Percentiles rank a stretch among this genome's conserved stretches.
Conservation (phyloP, 2,329 filamentous ascomycete genomes). For the Hymenoscyphus albidus region DNA sequence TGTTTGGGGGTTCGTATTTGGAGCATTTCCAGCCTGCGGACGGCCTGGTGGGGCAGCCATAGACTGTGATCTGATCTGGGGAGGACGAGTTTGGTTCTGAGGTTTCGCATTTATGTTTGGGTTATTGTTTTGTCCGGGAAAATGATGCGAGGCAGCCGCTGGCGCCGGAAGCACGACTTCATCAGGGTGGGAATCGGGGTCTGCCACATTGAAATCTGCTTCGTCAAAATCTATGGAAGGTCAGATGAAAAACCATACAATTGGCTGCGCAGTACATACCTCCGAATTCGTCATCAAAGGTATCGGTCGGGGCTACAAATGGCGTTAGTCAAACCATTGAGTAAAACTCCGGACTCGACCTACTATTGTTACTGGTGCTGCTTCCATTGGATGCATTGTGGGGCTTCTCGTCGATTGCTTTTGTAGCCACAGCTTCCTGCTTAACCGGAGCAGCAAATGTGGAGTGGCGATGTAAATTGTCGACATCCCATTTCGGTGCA, state of each 20-base stretch:
- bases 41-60: constrained; percentile 30
- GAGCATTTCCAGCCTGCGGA: constrained; percentile 18
- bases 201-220: constrained; percentile 68
- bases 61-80: constrained; percentile 24
- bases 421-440: constrained; percentile 33
- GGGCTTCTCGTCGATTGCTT: constrained; percentile 23
- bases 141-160: constrained; percentile 20
- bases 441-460: constrained; percentile 48
- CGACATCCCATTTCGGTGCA: constrained; percentile 72
- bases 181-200: constrained; percentile 65
- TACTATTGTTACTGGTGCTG: neutral
- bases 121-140: constrained; percentile 22
- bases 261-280: constrained; percentile 37
- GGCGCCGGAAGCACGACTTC: constrained; percentile 60
- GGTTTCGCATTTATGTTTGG: constrained; percentile 12
- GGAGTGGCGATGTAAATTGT: constrained; percentile 75
- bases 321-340: constrained; percentile 26
- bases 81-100: constrained; percentile 33
- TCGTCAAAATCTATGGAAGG: constrained; percentile 64
- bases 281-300: constrained; percentile 51
- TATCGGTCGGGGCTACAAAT: constrained; percentile 37
- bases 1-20: constrained; percentile 30
- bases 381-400: constrained; percentile 8
- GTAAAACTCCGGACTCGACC: neutral
- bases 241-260: constrained; percentile 37